Base-by-base conservation (phyloP, 208 protist species). In the Crithidia sp. region DNA sequence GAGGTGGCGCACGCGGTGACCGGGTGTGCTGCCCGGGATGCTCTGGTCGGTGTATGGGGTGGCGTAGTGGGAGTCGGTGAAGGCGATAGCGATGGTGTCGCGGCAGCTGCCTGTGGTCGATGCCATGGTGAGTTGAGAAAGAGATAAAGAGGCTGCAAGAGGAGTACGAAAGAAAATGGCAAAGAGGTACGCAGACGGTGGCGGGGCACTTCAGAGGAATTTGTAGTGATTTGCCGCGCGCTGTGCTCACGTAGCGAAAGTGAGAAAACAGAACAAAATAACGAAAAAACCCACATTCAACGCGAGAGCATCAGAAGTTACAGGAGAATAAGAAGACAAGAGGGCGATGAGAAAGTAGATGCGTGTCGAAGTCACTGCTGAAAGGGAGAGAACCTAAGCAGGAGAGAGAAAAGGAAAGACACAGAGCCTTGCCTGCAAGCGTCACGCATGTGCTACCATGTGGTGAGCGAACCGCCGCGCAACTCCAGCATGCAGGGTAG, bases 1-100 rank as follows among this genome's bases (percentile, higher is more conserved):
- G 2, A 91, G 66, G 53, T 49, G 77, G 7, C 53, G 72, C 49
- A 67, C 17, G n/a, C 77, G 76, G 61, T 92, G 77, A 10, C 82
- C 86, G 13, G 91, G 88, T 14, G 67, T 81, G 75, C 86, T 89
- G 41, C 91, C 91, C 17, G 88, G 85, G 45, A 95, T 89, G 41
- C 41, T 83, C 53, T 88, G 79, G 71, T 95, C 91, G 0, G 67
- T 71, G 70, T 89, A 91, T 17, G 88, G 83, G 2, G 88, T 92
- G 14, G 88, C 64, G 77, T 95, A 95, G 36, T 76, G 47, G 12
- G 91, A 95, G 40, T 80, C 7, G 5, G 81, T 83, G 73, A 95
- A 95, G 28, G 88, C 91, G 66, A 93, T 80, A 17, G 63, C 41
- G 62, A 95, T 93, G 55, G 72, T 74, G 12, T 95, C 85, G 12